Evolutionary conservation across 441 rosid genomes (phyloP).

Genomic region (Erodium texanum): DNA sequence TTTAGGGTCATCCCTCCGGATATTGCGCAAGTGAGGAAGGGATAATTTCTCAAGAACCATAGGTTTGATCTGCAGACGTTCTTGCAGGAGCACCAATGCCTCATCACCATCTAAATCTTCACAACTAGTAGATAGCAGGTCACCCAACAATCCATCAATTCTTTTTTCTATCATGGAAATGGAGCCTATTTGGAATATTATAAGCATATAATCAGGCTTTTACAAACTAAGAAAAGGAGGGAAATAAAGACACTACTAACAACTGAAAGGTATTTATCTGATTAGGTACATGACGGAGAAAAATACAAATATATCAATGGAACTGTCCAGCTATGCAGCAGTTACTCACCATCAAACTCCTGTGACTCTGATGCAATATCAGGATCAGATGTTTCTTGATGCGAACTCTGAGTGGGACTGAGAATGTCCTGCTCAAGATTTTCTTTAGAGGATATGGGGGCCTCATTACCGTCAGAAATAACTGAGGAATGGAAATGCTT

Average conservation of each 20-base stretch:
- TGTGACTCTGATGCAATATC: slow-evolving; percentile 22
- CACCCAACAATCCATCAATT: slow-evolving; percentile 38
- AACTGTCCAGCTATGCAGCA: neutral
- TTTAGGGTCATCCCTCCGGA: slow-evolving; percentile 37
- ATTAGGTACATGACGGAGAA: neutral
- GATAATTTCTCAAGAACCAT: slow-evolving; percentile 32
- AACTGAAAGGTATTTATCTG: neutral
- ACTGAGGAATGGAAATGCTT: slow-evolving; percentile 29
- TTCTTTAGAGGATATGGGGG: slow-evolving; percentile 27
- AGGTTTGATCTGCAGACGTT: slow-evolving; percentile 53
- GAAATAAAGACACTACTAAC: neutral
- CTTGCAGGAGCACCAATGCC: slow-evolving; percentile 40
- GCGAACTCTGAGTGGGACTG: slow-evolving; percentile 15
- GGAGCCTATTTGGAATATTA: slow-evolving; percentile 29
- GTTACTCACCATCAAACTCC: slow-evolving; percentile 33
- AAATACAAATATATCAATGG: neutral
- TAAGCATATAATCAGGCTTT: slow-evolving; percentile 10
- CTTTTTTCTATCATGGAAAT: slow-evolving; percentile 29
- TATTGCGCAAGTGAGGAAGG: slow-evolving; percentile 50
- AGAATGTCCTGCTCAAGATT: slow-evolving; percentile 21
- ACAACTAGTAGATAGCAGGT: slow-evolving; percentile 38
- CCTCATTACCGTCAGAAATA: slow-evolving; percentile 10
- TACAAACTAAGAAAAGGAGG: slow-evolving; percentile 2
- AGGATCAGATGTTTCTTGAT: slow-evolving; percentile 20
- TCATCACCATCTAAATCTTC: slow-evolving; percentile 59